These are phyloP conservation scores for Hemerocallis citrina DNA, from an alignment of 106 monocot genomes.

Conservation along the genomic window DNA sequence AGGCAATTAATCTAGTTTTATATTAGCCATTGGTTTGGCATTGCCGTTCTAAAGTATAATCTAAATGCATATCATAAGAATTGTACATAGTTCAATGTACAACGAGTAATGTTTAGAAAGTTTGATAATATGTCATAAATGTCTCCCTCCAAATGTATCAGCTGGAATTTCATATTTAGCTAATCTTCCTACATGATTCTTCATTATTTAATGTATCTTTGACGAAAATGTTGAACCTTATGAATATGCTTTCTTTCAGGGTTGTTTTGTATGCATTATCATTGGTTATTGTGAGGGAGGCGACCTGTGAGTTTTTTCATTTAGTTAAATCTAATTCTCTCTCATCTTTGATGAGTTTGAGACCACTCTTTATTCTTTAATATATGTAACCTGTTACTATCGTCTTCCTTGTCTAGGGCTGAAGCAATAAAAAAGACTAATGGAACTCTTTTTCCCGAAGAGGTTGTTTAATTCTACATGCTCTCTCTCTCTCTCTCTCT, in stretches of 20 bases:
- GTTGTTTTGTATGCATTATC: slow-evolving; percentile 96
- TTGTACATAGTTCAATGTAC: too few species aligned
- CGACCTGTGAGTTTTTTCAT: slow-evolving; percentile 71
- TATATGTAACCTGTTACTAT: neutral
- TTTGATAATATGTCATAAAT: neutral
- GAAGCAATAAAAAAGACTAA: too few species aligned
- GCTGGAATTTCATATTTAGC: neutral
- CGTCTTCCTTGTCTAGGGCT: too few species aligned
- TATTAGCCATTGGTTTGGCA: neutral
- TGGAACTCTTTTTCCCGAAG: too few species aligned
- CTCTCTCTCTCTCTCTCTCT: too few species aligned
- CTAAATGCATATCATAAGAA: too few species aligned
- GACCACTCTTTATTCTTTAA: neutral
- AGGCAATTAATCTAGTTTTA: neutral
- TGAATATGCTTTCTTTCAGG: slow-evolving; percentile 36
- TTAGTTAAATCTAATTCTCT: neutral
- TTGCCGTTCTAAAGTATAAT: neutral
- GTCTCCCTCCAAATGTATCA: neutral
- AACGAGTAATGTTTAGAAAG: neutral
- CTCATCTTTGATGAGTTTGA: neutral
- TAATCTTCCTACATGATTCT: neutral
- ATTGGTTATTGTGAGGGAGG: slow-evolving; percentile 96
- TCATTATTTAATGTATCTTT: neutral
- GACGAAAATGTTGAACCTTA: neutral
- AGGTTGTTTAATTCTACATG: too few species aligned